Base-by-base conservation (phyloP, 2,329 filamentous ascomycete genomes). In the Diaporthe ilicicola region DNA sequence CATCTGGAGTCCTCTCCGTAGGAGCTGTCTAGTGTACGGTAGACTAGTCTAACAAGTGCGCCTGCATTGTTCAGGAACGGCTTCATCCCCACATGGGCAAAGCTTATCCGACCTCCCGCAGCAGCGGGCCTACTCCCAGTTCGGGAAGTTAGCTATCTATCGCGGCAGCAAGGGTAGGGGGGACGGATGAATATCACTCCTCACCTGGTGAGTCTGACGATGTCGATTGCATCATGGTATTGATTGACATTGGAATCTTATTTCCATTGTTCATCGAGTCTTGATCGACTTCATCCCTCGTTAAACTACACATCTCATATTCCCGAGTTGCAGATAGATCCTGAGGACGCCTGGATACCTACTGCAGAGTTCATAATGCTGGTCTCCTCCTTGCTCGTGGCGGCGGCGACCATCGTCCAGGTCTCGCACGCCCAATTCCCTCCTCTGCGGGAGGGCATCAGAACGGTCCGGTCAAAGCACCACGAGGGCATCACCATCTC, bases 401-500 rank as follows among this genome's bases (percentile, higher is more conserved):
- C 34, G 27, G 46, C 39, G 48, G 67, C 54, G 15, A 29, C 51
- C 19, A 34, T 72, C 50, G 64, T 37, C 24, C 50, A 61, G 10
- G 22, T 71, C 42, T 53, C 62, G 15, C n/a, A 55, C 9, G 72
- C 70, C 2, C 72, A 73, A n/a, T 72, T 73, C 32, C 72, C 72
- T 0, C 72, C 72, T 6, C 61, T 53, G 17, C 70, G 65, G 17
- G 55, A 71, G 50, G 72, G 70, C 6, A 27, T 73, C 67, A 73
- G 44, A 2, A 69, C 65, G 61, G 65, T 73, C 5, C 66, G 29
- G 17, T 73, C 72, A 4, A 65, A 70, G 39, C 70, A 92, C 74
- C 85, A 93, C 78, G 81, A 83, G 34, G 86, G 87, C 74, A 88
- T 94, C 77, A 90, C 88, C 71, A 88, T 94, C 77, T 87, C 88